Evolutionary conservation across 1,139 yeast species (phyloP).

Genomic region (Geotrichum aggregatum): DNA sequence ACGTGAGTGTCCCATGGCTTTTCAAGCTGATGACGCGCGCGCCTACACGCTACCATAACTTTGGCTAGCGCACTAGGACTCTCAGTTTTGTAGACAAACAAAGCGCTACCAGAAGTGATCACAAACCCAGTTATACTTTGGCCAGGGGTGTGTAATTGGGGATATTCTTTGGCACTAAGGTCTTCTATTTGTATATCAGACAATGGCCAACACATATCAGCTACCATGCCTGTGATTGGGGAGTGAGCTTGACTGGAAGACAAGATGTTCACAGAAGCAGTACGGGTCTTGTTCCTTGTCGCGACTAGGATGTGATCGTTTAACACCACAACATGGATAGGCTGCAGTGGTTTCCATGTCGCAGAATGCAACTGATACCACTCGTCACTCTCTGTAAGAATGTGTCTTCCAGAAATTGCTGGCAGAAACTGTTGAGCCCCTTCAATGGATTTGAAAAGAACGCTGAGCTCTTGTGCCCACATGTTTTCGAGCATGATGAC

Average conservation of each 20-base stretch:
- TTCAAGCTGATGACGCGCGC: neutral
- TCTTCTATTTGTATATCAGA: conserved; percentile 54
- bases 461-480: conserved; percentile 73
- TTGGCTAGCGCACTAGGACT: neutral
- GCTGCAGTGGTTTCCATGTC: conserved; percentile 74
- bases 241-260: conserved; percentile 30
- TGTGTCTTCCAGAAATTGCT: conserved; percentile 74
- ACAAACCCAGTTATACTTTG: conserved; percentile 35
- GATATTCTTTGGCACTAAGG: conserved; percentile 22
- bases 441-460: conserved; percentile 76
- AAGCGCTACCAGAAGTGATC: conserved; percentile 1
- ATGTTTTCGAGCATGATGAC: conserved; percentile 67
- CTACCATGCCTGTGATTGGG: conserved; percentile 44
- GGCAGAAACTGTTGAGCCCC: conserved; percentile 82
- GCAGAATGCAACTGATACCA: conserved; percentile 87
- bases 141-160: conserved; percentile 27
- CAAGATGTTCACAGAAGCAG: conserved; percentile 21
- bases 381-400: conserved; percentile 71
- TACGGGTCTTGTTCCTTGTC: conserved; percentile 48
- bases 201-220: conserved; percentile 76
- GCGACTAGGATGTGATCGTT: conserved; percentile 78
- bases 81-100: conserved; percentile 10
- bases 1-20: neutral
- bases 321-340: conserved; percentile 69
- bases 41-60: conserved; percentile 4